Evolutionary conservation across 2,329 filamentous ascomycete species (phyloP), one percentile per base, ranked within the genome.

Genomic region (Aspergillus terreus): DNA sequence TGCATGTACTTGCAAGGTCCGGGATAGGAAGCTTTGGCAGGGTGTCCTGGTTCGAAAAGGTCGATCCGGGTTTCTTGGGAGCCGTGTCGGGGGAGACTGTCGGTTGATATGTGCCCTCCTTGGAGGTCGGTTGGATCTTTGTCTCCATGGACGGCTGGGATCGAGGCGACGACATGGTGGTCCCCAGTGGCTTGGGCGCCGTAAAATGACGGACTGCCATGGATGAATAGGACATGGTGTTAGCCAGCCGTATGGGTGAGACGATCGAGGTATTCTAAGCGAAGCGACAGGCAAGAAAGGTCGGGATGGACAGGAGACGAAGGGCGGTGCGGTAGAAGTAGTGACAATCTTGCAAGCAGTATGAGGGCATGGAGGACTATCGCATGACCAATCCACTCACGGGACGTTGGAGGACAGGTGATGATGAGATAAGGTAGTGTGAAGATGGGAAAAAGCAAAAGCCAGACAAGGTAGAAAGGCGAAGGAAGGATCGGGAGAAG

Each of bases 11-110:
- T 45, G 92, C 87, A 4, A 99, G 80, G 11, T 95, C 90, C 0
- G 92, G 94, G 48, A 99, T 96, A 6, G 94, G 94, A 36, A 99
- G 78, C 70, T 94, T 96, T 1, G 92, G 90, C 6, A 99, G 80
- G 59, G 84, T 87, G 58, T 96, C 90, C 70, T 99, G 92, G 52
- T 85, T 81, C 30, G 91, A 87, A 73, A 94, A 99, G 0, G 94
- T 97, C 67, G 95, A 84, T 48, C 91, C 87, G 60, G 82, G 80
- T 51, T 79, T 79, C 71, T 63, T 81, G 71, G 50, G 49, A n/a
- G 83, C 78, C 48, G 53, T 33, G 9, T 51, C 53, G 9, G 52
- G 25, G 19, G 44, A 47, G 19, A 14, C 35, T 4, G 21, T 15
- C 11, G 25, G 11, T 9, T 49, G 32, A 14, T 27, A 25, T 15